Conservation (phyloP, 306 rosid species). For the Sicyos baderoa region DNA sequence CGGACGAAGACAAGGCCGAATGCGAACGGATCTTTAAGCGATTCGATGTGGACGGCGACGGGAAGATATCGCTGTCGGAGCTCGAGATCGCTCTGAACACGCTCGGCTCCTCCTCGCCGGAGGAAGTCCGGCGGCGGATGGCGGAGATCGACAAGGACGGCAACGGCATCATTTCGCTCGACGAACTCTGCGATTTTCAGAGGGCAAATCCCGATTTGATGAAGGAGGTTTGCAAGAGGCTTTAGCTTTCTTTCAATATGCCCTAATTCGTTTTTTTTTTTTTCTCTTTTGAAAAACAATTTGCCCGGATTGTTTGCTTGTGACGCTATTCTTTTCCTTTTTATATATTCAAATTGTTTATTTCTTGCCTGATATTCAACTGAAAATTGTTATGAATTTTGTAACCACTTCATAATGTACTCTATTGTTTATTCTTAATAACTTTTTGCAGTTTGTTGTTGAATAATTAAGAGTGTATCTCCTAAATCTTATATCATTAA, state of each 20-base stretch:
- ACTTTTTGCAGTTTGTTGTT: too few species aligned
- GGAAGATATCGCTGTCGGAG: constrained; percentile 47
- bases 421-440: too few species aligned
- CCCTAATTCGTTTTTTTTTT: too few species aligned
- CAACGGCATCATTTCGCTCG: constrained; percentile 49
- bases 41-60: constrained; percentile 57
- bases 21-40: constrained; percentile 58
- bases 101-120: constrained; percentile 42
- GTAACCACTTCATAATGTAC: too few species aligned
- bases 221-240: constrained; percentile 39
- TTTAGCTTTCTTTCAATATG: constrained; percentile 14
- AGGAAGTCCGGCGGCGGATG: constrained; percentile 47
- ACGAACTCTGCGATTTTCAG: constrained; percentile 45
- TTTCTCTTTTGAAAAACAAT: too few species aligned
- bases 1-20: constrained; percentile 22
- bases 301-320: too few species aligned
- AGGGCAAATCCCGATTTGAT: constrained; percentile 39
- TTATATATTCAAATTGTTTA: too few species aligned
- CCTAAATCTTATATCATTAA: too few species aligned
- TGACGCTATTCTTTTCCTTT: too few species aligned
- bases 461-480: too few species aligned
- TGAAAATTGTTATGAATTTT: too few species aligned
- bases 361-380: too few species aligned
- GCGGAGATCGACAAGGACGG: constrained; percentile 52
- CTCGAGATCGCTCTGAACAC: constrained; percentile 45